A percentile compares a stretch with the other conserved stretches of the same genome.
phyloP scores from a whole-genome alignment of 768 basidiomycete genomes.

The Boletus vinaceobasis region DNA sequence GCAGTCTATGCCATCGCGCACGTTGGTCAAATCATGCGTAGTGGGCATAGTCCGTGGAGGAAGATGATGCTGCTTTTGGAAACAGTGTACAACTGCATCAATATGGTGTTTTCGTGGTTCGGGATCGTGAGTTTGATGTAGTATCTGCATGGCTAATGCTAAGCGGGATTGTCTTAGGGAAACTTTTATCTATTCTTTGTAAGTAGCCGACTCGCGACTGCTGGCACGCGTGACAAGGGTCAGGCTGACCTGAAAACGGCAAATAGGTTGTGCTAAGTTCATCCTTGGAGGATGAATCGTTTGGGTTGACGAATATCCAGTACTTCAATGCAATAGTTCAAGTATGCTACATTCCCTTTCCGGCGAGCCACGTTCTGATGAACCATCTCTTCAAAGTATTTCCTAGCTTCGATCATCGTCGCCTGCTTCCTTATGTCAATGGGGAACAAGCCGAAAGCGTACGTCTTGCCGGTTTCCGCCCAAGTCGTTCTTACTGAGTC shows the following conservation, averaged over 20 bases:
- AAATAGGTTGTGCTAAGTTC: constrained; percentile 80
- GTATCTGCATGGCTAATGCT: not conserved
- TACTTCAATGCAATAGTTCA: constrained; percentile 76
- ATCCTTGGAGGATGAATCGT: constrained; percentile 73
- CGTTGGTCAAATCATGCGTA: constrained; percentile 34
- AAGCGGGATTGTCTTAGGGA: constrained; percentile 46
- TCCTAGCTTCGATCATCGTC: constrained; percentile 81
- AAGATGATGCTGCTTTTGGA: constrained; percentile 76
- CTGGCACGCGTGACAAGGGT: not conserved
- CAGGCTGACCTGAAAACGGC: not conserved
- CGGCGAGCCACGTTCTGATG: constrained; percentile 1
- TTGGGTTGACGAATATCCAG: constrained; percentile 59
- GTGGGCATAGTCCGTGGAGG: constrained; percentile 64
- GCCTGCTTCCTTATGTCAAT: constrained; percentile 91
- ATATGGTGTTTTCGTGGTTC: constrained; percentile 92
- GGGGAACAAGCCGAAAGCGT: constrained; percentile 93
- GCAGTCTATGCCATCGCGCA: constrained; percentile 92
- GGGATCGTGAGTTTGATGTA: constrained; percentile 57
- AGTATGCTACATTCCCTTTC: constrained; percentile 36
- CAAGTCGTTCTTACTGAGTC: constrained; percentile 1
- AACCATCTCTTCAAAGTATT: constrained; percentile 47
- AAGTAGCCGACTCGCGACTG: constrained; percentile 26
- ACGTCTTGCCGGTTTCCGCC: not conserved
- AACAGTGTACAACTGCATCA: constrained; percentile 83
- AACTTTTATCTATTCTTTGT: constrained; percentile 96